Evolutionary conservation across 352 stramenopile genomes (phyloP).

Genomic region (Phytophthora constricta): DNA sequence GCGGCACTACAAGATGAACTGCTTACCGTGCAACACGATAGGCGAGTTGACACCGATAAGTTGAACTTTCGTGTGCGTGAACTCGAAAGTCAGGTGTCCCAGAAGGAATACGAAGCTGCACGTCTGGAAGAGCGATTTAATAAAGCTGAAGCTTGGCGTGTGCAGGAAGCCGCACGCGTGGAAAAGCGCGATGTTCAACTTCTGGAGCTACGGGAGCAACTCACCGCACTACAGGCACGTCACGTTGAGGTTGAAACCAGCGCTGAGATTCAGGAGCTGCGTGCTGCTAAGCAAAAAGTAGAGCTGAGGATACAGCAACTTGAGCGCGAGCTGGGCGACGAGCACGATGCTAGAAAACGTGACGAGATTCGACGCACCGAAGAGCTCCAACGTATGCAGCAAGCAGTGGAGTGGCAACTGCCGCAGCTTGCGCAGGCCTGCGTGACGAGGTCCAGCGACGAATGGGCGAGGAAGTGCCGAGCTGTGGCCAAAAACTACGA

Average conservation of each 20-base stretch:
- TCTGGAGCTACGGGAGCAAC: constrained; percentile 53
- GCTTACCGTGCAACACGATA: constrained; percentile 33
- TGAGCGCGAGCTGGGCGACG: constrained; percentile 39
- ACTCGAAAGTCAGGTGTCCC: constrained; percentile 51
- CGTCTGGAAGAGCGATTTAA: constrained; percentile 53
- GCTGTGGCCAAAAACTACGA: constrained; percentile 39
- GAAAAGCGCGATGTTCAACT: constrained; percentile 59
- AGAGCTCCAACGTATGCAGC: constrained; percentile 47
- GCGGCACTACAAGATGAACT: constrained; percentile 42
- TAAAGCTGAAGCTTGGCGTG: constrained; percentile 55
- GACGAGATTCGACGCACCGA: constrained; percentile 41
- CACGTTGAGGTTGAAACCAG: constrained; percentile 57
- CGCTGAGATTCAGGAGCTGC: constrained; percentile 51
- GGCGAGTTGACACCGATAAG: constrained; percentile 52
- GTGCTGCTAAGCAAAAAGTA: constrained; percentile 39
- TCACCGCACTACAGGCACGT: constrained; percentile 46
- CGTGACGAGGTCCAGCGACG: constrained; percentile 50
- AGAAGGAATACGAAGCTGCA: constrained; percentile 60
- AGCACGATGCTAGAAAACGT: constrained; percentile 39
- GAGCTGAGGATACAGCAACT: constrained; percentile 31
- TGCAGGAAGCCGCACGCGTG: constrained; percentile 56
- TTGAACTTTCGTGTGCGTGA: constrained; percentile 51
- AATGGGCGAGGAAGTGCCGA: constrained; percentile 48
- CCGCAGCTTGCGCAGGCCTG: constrained; percentile 59
- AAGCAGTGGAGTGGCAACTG: constrained; percentile 54